phyloP scores from a whole-genome alignment of 352 stramenopile genomes.

The Globisporangium middletonii region DNA sequence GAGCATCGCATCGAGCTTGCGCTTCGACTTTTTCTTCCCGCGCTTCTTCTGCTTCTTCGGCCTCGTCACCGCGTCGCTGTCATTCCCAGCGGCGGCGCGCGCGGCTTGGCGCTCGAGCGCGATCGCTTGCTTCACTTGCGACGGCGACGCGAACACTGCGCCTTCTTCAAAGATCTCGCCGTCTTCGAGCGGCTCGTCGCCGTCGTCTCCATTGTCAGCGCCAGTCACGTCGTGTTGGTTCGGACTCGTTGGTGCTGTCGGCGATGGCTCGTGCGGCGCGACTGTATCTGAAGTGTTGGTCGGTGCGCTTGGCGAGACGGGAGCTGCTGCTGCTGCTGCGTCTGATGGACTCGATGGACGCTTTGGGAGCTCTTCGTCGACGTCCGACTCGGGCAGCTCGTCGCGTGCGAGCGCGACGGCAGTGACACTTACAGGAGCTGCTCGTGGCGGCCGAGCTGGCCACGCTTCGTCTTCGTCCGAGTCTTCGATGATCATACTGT shows the following conservation, averaged over 20 bases:
- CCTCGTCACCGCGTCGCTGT: not conserved
- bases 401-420: conserved; percentile 1
- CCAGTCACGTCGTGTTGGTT: not conserved
- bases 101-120: conserved; percentile 19
- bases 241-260: not conserved
- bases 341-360: not conserved
- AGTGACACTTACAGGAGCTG: not conserved
- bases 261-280: not conserved
- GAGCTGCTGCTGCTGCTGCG: not conserved
- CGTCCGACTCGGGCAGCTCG: conserved; percentile 21
- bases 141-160: conserved; percentile 22
- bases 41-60: conserved; percentile 71
- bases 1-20: conserved; percentile 58
- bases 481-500: conserved; percentile 23
- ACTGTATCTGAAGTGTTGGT: not conserved
- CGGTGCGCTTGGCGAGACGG: not conserved
- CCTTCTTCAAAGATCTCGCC: conserved; percentile 75
- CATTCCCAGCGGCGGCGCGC: conserved; percentile 2
- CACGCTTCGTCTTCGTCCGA: conserved; percentile 67
- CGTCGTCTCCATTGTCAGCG: not conserved
- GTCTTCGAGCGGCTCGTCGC: conserved; percentile 27
- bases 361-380: conserved; percentile 29
- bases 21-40: conserved; percentile 71
- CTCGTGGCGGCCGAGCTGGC: conserved; percentile 13
- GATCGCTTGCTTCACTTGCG: conserved; percentile 35